These are phyloP conservation scores for Harringtonia lauricola DNA, from an alignment of 2,329 filamentous ascomycete species.

Conservation along the genomic window DNA sequence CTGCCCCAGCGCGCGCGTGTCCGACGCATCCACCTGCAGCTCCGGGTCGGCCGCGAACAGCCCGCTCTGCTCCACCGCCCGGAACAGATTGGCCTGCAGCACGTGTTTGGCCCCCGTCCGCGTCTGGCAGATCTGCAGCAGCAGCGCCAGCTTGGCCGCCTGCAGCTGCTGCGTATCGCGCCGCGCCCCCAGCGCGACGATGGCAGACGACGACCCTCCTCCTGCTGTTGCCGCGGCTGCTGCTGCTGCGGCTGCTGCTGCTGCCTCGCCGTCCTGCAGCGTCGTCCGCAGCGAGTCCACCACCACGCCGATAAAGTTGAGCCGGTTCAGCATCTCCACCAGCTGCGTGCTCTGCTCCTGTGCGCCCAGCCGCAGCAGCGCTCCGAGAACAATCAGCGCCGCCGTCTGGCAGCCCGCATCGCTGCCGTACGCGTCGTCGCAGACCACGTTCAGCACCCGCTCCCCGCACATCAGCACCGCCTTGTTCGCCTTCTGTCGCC, in stretches of 20 bases:
- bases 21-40: conserved; percentile 56
- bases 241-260: too few relatives aligned
- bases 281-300: conserved; percentile 78
- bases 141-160: conserved; percentile 67
- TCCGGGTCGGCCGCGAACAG: conserved; percentile 88
- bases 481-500: conserved; percentile 55
- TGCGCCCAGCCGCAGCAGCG: conserved; percentile 62
- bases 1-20: conserved; percentile 59
- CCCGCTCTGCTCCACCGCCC: conserved; percentile 67
- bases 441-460: conserved; percentile 72
- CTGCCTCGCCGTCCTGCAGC: conserved; percentile 65
- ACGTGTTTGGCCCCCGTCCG: conserved; percentile 75
- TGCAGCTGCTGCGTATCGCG: conserved; percentile 36
- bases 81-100: conserved; percentile 82
- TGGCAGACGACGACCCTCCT: too few relatives aligned
- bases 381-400: conserved; percentile 72
- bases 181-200: too few relatives aligned
- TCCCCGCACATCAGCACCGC: conserved; percentile 60
- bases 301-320: conserved; percentile 86
- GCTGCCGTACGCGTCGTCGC: conserved; percentile 85
- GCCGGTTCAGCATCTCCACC: conserved; percentile 66
- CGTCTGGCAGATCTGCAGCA: conserved; percentile 76
- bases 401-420: conserved; percentile 74
- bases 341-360: conserved; percentile 63
- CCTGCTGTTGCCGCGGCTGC: too few relatives aligned